Evolutionary conservation across 768 basidiomycete species (phyloP).

Genomic region (Exsudoporus frostii): DNA sequence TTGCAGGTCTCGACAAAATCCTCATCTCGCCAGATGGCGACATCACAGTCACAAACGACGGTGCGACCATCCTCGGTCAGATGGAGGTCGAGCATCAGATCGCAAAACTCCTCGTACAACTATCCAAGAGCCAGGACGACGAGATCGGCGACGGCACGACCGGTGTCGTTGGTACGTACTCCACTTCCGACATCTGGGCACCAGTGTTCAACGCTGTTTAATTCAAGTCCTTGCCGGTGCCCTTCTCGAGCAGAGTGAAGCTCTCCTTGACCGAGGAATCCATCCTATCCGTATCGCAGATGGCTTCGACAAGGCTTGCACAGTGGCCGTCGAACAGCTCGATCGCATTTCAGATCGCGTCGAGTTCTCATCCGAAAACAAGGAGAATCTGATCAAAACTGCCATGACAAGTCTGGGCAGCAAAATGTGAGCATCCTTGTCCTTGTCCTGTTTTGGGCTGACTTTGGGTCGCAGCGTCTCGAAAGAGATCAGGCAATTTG

Average conservation of each 20-base stretch:
- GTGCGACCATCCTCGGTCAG: constrained; percentile 95
- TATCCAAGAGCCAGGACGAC: constrained; percentile 98
- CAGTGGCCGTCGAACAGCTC: constrained; percentile 85
- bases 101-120: constrained; percentile 93
- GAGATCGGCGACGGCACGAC: constrained; percentile 99
- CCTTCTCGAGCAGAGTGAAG: constrained; percentile 89
- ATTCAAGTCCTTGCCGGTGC: constrained; percentile 91
- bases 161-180: constrained; percentile 89
- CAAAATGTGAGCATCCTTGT: constrained; percentile 71
- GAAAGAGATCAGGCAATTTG: constrained; percentile 93
- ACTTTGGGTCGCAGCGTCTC: constrained; percentile 66
- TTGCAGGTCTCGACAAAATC: constrained; percentile 87
- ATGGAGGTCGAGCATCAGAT: constrained; percentile 99
- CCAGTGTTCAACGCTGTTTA: neutral
- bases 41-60: constrained; percentile 99
- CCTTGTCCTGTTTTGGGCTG: neutral
- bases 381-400: constrained; percentile 85
- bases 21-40: constrained; percentile 96
- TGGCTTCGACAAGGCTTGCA: constrained; percentile 94
- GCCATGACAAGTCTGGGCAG: constrained; percentile 96
- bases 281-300: constrained; percentile 99
- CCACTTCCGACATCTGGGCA: constrained; percentile 1
- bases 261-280: constrained; percentile 97
- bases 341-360: constrained; percentile 89
- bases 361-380: constrained; percentile 77